These are phyloP conservation scores for Davidsoniella eucalypti DNA, from an alignment of 2,329 filamentous ascomycete genomes.

Conservation along the genomic window DNA sequence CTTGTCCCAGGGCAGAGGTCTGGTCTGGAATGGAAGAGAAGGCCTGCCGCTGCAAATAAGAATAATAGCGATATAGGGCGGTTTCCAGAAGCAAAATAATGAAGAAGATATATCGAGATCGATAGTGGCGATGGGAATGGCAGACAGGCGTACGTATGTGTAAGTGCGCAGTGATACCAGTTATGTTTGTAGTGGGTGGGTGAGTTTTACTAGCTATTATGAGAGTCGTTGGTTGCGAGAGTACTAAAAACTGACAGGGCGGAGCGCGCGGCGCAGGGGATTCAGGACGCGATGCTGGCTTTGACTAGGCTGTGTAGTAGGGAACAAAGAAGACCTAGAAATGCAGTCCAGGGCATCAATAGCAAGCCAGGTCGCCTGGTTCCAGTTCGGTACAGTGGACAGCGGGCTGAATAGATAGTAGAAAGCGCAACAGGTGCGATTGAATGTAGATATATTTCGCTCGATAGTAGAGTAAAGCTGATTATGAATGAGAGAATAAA, in stretches of 20 bases:
- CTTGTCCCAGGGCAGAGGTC: background rate
- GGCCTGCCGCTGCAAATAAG: too few species aligned
- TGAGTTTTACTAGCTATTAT: background rate
- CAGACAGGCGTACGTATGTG: background rate
- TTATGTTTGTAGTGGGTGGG: background rate
- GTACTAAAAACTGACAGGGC: background rate
- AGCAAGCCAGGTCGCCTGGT: too few species aligned
- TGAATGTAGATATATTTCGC: too few species aligned
- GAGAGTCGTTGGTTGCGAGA: background rate
- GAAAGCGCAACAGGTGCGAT: too few species aligned
- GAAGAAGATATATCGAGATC: too few species aligned
- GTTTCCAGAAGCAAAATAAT: too few species aligned
- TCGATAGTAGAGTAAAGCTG: too few species aligned
- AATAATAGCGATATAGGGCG: too few species aligned
- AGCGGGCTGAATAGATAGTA: too few species aligned
- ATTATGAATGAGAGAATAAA: background rate
- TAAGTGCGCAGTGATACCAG: background rate
- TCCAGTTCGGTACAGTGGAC: background rate
- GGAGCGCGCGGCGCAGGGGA: constrained; percentile 9
- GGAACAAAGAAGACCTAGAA: background rate
- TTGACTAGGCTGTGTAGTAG: constrained; percentile 1
- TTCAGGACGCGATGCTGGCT: constrained; percentile 1
- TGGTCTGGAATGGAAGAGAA: constrained; percentile 1
- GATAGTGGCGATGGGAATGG: background rate
- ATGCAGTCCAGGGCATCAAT: too few species aligned